Percentiles rank a stretch among this genome's conserved stretches.
Conservation (phyloP, 805 yeast genomes). For the Yarrowia osloensis region DNA sequence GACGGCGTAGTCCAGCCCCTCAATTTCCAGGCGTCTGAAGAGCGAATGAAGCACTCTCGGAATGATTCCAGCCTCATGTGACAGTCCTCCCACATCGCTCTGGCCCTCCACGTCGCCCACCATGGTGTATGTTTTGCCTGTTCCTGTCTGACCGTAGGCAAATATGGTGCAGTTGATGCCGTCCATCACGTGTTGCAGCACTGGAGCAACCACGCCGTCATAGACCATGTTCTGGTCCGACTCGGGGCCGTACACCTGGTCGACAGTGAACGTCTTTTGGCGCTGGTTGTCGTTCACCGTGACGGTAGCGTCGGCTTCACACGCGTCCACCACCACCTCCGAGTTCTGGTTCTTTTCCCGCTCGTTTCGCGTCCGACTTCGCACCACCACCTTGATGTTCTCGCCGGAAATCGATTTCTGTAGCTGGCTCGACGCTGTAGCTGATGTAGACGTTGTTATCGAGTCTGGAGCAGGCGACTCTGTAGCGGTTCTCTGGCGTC, state of each 20-base stretch:
- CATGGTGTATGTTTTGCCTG: slow-evolving; percentile 79
- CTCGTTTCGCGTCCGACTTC: slow-evolving; percentile 63
- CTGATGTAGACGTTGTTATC: not conserved
- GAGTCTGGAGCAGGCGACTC: slow-evolving; percentile 19
- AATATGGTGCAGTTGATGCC: slow-evolving; percentile 82
- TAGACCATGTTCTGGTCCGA: slow-evolving; percentile 71
- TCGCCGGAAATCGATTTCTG: slow-evolving; percentile 38
- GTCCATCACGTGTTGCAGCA: slow-evolving; percentile 64
- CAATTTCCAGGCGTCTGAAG: slow-evolving; percentile 51
- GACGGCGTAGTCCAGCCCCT: slow-evolving; percentile 58
- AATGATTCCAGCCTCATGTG: slow-evolving; percentile 58
- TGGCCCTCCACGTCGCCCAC: slow-evolving; percentile 57
- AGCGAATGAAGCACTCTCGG: slow-evolving; percentile 60
- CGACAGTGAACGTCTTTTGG: slow-evolving; percentile 65
- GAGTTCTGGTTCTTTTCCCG: slow-evolving; percentile 60
- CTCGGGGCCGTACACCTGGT: slow-evolving; percentile 79
- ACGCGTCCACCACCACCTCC: slow-evolving; percentile 60
- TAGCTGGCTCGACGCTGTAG: not conserved
- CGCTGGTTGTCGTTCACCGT: slow-evolving; percentile 32
- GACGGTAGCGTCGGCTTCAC: slow-evolving; percentile 39
- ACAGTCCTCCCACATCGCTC: slow-evolving; percentile 45
- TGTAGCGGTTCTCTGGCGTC: not conserved
- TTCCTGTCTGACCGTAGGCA: slow-evolving; percentile 92
- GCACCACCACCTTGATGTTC: slow-evolving; percentile 62
- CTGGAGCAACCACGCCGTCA: slow-evolving; percentile 63